These are phyloP conservation scores for Lactarius hatsudake DNA, from an alignment of 768 basidiomycete species.

Conservation along the genomic window DNA sequence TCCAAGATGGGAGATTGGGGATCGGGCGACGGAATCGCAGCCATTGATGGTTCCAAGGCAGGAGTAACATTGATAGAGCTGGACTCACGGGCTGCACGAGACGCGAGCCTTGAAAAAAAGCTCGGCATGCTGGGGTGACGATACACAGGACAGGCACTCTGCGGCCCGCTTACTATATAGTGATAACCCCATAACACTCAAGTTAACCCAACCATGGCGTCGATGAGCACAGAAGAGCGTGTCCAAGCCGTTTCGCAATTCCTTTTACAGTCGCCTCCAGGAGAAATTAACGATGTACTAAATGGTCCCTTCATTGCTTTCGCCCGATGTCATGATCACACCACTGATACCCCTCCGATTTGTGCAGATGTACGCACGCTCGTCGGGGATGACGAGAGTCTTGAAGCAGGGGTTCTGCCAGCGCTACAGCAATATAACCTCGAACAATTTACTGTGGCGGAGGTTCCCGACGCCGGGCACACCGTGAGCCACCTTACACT, in stretches of 20 bases:
- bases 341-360: slow-evolving; percentile 20
- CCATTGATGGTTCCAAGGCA: background rate
- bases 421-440: slow-evolving; percentile 83
- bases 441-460: slow-evolving; percentile 82
- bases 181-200: too few relatives aligned
- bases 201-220: background rate
- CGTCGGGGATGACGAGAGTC: slow-evolving; percentile 79
- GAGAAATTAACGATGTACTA: slow-evolving; percentile 95
- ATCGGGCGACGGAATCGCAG: background rate
- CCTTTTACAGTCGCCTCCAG: slow-evolving; percentile 87
- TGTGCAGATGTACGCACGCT: slow-evolving; percentile 82
- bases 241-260: slow-evolving; percentile 74
- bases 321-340: background rate
- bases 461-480: slow-evolving; percentile 73
- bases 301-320: slow-evolving; percentile 53
- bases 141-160: background rate
- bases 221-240: slow-evolving; percentile 62
- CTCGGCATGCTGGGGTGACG: background rate
- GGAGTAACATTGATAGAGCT: background rate
- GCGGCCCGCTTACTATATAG: too few relatives aligned
- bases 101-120: background rate
- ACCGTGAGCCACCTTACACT: slow-evolving; percentile 49
- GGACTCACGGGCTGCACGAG: background rate
- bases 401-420: slow-evolving; percentile 74
- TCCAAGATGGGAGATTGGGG: background rate